Percentiles rank a stretch among this genome's conserved stretches.
Conservation (phyloP, 192 early-diverging fungal genomes). For the Mortierella antarctica region DNA sequence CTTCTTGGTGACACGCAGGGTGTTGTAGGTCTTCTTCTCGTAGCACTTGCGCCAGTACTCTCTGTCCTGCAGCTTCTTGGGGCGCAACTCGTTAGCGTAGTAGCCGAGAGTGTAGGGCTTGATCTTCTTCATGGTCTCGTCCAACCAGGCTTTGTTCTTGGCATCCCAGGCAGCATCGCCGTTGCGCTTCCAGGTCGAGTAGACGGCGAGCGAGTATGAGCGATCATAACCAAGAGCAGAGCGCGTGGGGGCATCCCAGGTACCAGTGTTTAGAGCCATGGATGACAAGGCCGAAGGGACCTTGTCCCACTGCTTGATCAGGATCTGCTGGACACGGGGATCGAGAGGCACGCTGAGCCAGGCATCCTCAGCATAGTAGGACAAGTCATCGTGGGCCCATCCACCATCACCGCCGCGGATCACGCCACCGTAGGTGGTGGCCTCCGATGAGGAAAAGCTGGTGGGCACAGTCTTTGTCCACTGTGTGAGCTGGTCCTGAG, state of each 20-base stretch:
- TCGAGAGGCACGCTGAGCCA: slow-evolving; percentile 46
- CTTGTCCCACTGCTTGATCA: slow-evolving; percentile 52
- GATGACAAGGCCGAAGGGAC: slow-evolving; percentile 49
- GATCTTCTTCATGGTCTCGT: slow-evolving; percentile 48
- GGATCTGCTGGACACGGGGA: slow-evolving; percentile 27
- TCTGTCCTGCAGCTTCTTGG: slow-evolving; percentile 42
- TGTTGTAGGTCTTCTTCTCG: slow-evolving; percentile 48
- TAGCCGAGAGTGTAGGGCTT: slow-evolving; percentile 51
- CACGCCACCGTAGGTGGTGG: slow-evolving; percentile 30
- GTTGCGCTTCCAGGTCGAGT: slow-evolving; percentile 54
- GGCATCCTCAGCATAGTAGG: slow-evolving; percentile 51
- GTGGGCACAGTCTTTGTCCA: slow-evolving; percentile 52
- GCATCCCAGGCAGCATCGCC: slow-evolving; percentile 44
- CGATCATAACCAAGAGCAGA: slow-evolving; percentile 38
- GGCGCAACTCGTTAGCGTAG: slow-evolving; percentile 51
- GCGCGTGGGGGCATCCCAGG: slow-evolving; percentile 48
- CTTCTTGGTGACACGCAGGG: slow-evolving; percentile 48
- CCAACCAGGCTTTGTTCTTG: slow-evolving; percentile 45
- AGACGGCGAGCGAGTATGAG: slow-evolving; percentile 46
- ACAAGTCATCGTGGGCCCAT: slow-evolving; percentile 35
- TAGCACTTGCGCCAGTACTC: slow-evolving; percentile 54
- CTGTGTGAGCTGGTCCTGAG: slow-evolving; percentile 39
- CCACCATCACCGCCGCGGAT: slow-evolving; percentile 35
- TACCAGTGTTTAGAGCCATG: slow-evolving; percentile 52
- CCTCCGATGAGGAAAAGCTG: slow-evolving; percentile 45